Evolutionary conservation across 2,329 filamentous ascomycete genomes (phyloP).

Genomic region (Aspergillus latus): DNA sequence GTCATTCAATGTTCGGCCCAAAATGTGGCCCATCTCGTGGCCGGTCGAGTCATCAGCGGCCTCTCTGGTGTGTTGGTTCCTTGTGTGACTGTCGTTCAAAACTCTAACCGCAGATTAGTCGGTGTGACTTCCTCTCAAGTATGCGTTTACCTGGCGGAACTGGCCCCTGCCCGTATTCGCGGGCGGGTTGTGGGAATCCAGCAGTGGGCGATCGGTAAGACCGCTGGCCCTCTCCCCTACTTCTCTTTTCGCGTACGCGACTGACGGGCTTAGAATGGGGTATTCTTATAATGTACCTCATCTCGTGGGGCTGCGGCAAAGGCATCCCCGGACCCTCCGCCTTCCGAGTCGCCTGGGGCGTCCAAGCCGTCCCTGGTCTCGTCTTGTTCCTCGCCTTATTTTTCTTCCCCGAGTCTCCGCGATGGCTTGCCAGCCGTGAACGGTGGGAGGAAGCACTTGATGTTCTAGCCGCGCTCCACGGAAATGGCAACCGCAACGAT

Average conservation of each 20-base stretch:
- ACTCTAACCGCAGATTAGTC: slow-evolving; percentile 23
- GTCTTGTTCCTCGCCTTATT: slow-evolving; percentile 55
- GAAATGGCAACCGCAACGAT: slow-evolving; percentile 54
- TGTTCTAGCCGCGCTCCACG: slow-evolving; percentile 59
- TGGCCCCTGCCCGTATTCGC: slow-evolving; percentile 44
- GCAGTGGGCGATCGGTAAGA: slow-evolving; percentile 42
- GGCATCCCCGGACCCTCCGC: slow-evolving; percentile 42
- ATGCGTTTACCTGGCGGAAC: slow-evolving; percentile 46
- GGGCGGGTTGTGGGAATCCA: slow-evolving; percentile 47
- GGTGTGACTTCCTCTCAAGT: slow-evolving; percentile 47
- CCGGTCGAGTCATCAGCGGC: slow-evolving; percentile 50
- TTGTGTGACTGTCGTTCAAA: too few species aligned
- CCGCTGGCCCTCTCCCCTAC: too few species aligned
- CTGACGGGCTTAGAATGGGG: neutral
- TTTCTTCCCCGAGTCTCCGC: slow-evolving; percentile 61
- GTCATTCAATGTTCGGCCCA: slow-evolving; percentile 35
- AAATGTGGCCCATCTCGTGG: slow-evolving; percentile 42
- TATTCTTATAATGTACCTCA: slow-evolving; percentile 47
- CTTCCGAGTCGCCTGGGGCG: slow-evolving; percentile 63
- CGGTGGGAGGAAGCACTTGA: slow-evolving; percentile 55
- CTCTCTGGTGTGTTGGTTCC: slow-evolving; percentile 24
- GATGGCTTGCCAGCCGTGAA: slow-evolving; percentile 62
- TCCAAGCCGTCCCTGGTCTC: slow-evolving; percentile 61
- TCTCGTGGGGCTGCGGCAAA: slow-evolving; percentile 41
- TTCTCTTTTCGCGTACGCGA: too few species aligned